Conservation (phyloP, 169 alveolate genomes). For the Cyclospora cayetanensis region DNA sequence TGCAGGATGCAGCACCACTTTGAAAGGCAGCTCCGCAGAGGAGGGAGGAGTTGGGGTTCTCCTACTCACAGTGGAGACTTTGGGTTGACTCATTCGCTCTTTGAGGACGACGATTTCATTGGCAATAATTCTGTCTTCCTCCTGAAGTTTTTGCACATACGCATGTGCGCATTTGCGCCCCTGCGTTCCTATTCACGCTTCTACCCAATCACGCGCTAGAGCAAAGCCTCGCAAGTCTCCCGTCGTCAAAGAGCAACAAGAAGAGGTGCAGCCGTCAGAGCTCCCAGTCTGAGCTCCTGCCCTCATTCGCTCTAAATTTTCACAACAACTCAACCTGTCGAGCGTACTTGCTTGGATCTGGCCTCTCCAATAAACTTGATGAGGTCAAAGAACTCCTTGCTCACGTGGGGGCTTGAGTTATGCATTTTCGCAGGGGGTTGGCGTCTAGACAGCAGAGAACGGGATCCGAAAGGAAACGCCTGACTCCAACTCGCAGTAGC, state of each 20-base stretch:
- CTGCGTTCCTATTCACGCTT: background rate
- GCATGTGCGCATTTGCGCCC: background rate
- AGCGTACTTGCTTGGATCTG: conserved; percentile 89
- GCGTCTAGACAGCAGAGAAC: conserved; percentile 11
- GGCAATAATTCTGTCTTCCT: conserved; percentile 93
- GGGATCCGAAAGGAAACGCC: no score
- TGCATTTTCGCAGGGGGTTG: conserved; percentile 42
- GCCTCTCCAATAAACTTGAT: conserved; percentile 94
- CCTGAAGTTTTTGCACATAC: conserved; percentile 50
- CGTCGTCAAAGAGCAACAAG: no score
- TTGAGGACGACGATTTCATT: conserved; percentile 87
- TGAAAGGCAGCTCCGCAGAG: background rate
- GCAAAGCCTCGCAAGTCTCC: no score
- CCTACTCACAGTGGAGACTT: conserved; percentile 75
- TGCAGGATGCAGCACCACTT: no score
- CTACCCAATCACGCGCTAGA: background rate
- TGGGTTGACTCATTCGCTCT: conserved; percentile 83
- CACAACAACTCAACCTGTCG: no score
- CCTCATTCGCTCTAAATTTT: no score
- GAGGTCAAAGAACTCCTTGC: conserved; percentile 88
- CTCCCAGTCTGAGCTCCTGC: no score
- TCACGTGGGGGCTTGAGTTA: conserved; percentile 64
- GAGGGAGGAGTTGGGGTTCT: background rate
- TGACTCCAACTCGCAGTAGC: no score
- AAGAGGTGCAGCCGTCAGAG: no score